Evolutionary conservation across 2,329 filamentous ascomycete species (phyloP).

Genomic region (Chrysoporthe cubensis): DNA sequence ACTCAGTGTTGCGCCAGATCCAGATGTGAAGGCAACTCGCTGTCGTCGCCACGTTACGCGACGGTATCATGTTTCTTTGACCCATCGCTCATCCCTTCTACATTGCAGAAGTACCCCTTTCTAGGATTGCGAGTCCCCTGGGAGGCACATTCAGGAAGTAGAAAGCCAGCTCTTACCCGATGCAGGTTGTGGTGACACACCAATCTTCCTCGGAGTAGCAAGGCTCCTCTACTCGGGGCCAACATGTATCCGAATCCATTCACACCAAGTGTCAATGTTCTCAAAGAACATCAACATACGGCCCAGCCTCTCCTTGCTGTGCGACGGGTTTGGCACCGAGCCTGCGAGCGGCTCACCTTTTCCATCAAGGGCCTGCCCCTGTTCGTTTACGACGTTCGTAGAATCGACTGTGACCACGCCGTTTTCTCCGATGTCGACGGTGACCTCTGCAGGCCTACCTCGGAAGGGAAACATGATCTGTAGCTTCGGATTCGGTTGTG

Average conservation of each 20-base stretch:
- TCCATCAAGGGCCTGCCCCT: constrained; percentile 23
- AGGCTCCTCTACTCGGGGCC: constrained; percentile 30
- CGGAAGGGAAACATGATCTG: constrained; percentile 59
- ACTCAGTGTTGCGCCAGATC: background rate
- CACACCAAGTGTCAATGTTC: constrained; percentile 57
- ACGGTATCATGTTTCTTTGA: background rate
- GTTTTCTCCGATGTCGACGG: constrained; percentile 62
- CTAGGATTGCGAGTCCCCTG: background rate
- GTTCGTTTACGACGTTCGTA: constrained; percentile 55
- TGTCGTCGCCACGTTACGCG: background rate
- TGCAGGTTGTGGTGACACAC: background rate
- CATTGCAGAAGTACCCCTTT: background rate
- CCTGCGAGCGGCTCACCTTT: constrained; percentile 40
- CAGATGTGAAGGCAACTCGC: background rate
- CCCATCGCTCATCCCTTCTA: background rate
- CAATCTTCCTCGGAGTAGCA: background rate
- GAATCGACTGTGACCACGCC: constrained; percentile 61
- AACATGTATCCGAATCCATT: constrained; percentile 51
- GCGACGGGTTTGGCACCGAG: constrained; percentile 17
- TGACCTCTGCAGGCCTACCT: constrained; percentile 54
- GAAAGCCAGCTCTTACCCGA: too few relatives aligned
- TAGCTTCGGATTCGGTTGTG: constrained; percentile 48
- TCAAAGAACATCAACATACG: constrained; percentile 53
- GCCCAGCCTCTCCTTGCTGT: constrained; percentile 47
- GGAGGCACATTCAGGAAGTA: too few relatives aligned